phyloP scores from a whole-genome alignment of 78 protist species.

The Bigelowiella natans region DNA sequence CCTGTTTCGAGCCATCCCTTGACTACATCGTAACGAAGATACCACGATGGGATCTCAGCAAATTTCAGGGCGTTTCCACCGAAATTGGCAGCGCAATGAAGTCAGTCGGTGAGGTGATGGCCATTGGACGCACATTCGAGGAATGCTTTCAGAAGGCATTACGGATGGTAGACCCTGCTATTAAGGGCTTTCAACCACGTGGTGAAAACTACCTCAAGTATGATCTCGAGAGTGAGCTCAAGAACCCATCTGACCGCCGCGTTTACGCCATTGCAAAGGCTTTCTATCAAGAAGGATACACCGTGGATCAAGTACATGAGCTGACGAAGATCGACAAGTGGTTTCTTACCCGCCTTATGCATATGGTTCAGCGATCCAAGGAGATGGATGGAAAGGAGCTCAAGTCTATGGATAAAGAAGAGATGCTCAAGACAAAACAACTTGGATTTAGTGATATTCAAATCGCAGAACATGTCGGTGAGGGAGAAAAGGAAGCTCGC shows the following conservation, averaged over 20 bases:
- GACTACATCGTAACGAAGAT: constrained; percentile 81
- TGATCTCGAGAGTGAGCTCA: neutral
- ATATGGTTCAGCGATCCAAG: too few relatives aligned
- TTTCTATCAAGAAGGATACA: neutral
- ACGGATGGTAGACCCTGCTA: constrained; percentile 7
- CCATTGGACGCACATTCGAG: constrained; percentile 86
- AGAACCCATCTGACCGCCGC: neutral
- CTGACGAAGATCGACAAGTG: constrained; percentile 83
- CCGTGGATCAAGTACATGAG: constrained; percentile 63
- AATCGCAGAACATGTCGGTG: neutral
- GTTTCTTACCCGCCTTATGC: constrained; percentile 54
- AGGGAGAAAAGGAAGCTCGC: neutral
- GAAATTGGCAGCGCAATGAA: constrained; percentile 76
- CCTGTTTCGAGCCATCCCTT: constrained; percentile 91
- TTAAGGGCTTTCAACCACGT: neutral
- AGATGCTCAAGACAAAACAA: constrained; percentile 57
- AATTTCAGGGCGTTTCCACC: constrained; percentile 58
- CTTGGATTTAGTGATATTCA: constrained; percentile 19
- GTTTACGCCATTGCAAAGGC: neutral
- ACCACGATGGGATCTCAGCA: constrained; percentile 72
- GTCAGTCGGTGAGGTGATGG: constrained; percentile 93
- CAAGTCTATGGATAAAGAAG: neutral
- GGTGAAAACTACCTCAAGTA: neutral
- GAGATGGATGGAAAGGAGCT: too few relatives aligned
- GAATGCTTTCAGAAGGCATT: constrained; percentile 52